A percentile compares a stretch with the other conserved stretches of the same genome.
Evolutionary conservation across 495 filamentous ascomycete genomes (phyloP).

Genomic region (Penicillium parvum): DNA sequence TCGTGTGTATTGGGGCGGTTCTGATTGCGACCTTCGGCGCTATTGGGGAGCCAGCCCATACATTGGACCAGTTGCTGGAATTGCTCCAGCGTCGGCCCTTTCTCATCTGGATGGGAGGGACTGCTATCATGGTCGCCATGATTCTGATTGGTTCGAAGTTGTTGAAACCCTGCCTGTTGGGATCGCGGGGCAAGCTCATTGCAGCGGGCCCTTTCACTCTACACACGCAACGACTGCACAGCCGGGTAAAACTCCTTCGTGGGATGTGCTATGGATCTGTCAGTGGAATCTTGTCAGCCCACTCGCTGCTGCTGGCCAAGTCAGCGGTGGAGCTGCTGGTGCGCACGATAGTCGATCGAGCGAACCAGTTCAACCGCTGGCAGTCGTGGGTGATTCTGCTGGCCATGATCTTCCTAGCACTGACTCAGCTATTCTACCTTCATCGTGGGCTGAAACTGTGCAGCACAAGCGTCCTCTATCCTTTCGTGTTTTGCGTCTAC

Average conservation of each 20-base stretch:
- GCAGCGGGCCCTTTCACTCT: constrained; percentile 40
- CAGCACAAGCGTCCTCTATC: constrained; percentile 94
- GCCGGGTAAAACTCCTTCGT: constrained; percentile 69
- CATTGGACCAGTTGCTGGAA: constrained; percentile 70
- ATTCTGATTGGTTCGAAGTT: constrained; percentile 59
- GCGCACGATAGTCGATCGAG: constrained; percentile 77
- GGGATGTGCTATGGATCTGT: constrained; percentile 86
- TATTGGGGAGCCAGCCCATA: constrained; percentile 92
- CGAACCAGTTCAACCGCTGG: constrained; percentile 96
- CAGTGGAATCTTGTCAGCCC: constrained; percentile 90
- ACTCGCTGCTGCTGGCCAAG: constrained; percentile 90
- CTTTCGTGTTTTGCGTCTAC: constrained; percentile 97
- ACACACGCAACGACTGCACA: constrained; percentile 26
- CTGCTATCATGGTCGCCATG: constrained; percentile 62
- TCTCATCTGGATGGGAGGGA: constrained; percentile 84
- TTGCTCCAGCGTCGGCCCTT: constrained; percentile 73
- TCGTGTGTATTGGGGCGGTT: constrained; percentile 81
- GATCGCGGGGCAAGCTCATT: constrained; percentile 29
- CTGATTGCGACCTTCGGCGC: constrained; percentile 93
- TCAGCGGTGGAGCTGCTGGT: constrained; percentile 96
- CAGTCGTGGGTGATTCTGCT: constrained; percentile 94
- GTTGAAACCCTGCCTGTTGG: constrained; percentile 48
- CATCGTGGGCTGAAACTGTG: constrained; percentile 90
- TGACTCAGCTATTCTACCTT: constrained; percentile 91
- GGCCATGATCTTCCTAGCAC: constrained; percentile 73